Evolutionary conservation across 1,139 yeast genomes (phyloP).

Genomic region (Starmera stellimalicola): DNA sequence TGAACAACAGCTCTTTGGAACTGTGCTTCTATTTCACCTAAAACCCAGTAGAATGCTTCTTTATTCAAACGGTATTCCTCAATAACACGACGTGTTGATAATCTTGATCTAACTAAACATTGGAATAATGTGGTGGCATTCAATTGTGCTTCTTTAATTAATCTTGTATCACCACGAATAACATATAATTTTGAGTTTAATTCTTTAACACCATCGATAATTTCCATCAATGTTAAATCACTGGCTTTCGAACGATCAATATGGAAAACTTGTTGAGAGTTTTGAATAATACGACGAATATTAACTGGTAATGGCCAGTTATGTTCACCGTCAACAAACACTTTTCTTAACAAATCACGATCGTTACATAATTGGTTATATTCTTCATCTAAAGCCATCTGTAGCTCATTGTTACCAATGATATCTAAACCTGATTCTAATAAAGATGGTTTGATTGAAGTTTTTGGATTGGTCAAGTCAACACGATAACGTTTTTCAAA

Average conservation of each 20-base stretch:
- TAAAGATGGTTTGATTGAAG: conserved; percentile 57
- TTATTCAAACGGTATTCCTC: conserved; percentile 83
- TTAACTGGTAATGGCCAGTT: conserved; percentile 98
- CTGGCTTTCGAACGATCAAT: conserved; percentile 86
- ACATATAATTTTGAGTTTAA: conserved; percentile 63
- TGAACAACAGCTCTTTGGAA: conserved; percentile 90
- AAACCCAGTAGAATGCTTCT: conserved; percentile 89
- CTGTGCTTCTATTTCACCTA: conserved; percentile 89
- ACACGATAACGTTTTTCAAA: conserved; percentile 82
- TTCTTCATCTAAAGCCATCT: conserved; percentile 74
- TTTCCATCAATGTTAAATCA: conserved; percentile 77
- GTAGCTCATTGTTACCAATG: conserved; percentile 80
- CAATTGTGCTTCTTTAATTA: conserved; percentile 78
- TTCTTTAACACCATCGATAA: conserved; percentile 63
- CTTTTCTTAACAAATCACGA: conserved; percentile 70
- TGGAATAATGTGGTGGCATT: conserved; percentile 89
- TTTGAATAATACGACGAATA: conserved; percentile 91
- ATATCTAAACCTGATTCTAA: conserved; percentile 89
- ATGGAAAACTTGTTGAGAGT: conserved; percentile 95
- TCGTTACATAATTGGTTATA: conserved; percentile 68
- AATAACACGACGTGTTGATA: conserved; percentile 82
- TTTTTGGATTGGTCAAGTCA: conserved; percentile 68
- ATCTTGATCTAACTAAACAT: conserved; percentile 83
- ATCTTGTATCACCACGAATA: conserved; percentile 71
- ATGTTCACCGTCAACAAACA: conserved; percentile 88